These are phyloP conservation scores for Glebionis coronaria DNA, from an alignment of 129 eudicot species.

Conservation along the genomic window DNA sequence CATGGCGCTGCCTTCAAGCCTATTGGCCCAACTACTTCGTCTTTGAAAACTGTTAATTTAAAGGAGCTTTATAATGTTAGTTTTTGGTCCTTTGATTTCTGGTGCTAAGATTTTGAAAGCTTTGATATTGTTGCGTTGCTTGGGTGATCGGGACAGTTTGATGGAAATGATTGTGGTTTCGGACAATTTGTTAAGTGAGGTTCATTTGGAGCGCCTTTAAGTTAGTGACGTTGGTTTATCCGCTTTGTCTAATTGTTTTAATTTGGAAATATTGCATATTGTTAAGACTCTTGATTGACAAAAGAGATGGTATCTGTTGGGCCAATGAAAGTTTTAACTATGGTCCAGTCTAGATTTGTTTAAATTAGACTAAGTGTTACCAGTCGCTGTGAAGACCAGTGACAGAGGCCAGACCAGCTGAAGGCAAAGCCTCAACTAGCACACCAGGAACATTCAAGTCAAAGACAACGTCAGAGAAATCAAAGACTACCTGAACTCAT, in stretches of 20 bases:
- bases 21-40: constrained; percentile 41
- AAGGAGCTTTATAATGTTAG: constrained; percentile 62
- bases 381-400: too few species aligned
- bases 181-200: constrained; percentile 25
- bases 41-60: constrained; percentile 40
- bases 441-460: too few species aligned
- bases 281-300: constrained; percentile 41
- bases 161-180: constrained; percentile 33
- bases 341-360: too few species aligned
- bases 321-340: too few species aligned
- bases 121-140: constrained; percentile 48
- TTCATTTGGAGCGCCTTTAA: constrained; percentile 38
- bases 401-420: too few species aligned
- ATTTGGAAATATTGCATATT: too few species aligned
- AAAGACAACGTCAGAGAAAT: too few species aligned
- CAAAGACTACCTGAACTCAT: too few species aligned
- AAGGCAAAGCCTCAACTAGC: too few species aligned
- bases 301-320: too few species aligned
- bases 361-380: too few species aligned
- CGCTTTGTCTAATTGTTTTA: constrained; percentile 30
- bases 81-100: constrained; percentile 47
- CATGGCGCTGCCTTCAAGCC: constrained; percentile 38
- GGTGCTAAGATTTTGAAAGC: constrained; percentile 52
- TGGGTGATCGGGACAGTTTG: constrained; percentile 59
- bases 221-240: constrained; percentile 33